Evolutionary conservation across 1,284 basidiomycete species (phyloP), one percentile per base, ranked within the genome.

Genomic region (Cutaneotrichosporon cyanovorans): DNA sequence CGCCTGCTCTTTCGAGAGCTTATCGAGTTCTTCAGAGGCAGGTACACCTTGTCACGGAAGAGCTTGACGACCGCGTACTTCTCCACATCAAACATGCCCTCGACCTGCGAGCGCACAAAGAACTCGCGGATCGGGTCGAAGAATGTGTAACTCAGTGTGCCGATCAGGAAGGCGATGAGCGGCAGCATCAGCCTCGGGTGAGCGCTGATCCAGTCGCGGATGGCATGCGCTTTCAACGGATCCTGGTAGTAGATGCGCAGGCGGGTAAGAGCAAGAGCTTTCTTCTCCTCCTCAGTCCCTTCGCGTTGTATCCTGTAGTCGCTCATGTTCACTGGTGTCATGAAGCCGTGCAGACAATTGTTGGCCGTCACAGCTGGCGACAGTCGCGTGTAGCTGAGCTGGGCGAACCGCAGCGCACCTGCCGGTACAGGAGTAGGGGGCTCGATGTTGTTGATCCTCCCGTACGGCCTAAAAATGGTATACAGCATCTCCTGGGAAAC

Each of bases 111-210:
- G 73, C 89, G 78, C 0, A 97, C 80, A 74, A 85, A 88, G 53
- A 91, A 77, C 4, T 82, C 78, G 37, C 93, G 82, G 28, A 98
- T 80, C 1, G 91, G 91, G 63, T 96, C 90, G 62, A 95, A 95
- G 55, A 95, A 79, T 84, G 85, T 85, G 66, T 93, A 95, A 22
- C 86, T 88, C 40, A 97, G 63, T 2, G 84, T 84, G 14, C 92
- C 93, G 22, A 97, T 66, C 2, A 97, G 73, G 71, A 96, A 93
- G 37, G 90, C 80, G 1, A 92, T 51, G 11, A 95, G 70, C 0
- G 93, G 93, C 4, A 96, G 73, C 36, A 85, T 81, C 48, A 97
- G 85, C 55, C 80, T 81, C 0, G 93, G 93, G 73, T 98, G 93
- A 18, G 71, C 76, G 6, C 82, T 76, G 44, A 92, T 74, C 86